Evolutionary conservation across 2,329 filamentous ascomycete genomes (phyloP), one percentile per base, ranked within the genome.

Genomic region (Penicillium rolfsii): DNA sequence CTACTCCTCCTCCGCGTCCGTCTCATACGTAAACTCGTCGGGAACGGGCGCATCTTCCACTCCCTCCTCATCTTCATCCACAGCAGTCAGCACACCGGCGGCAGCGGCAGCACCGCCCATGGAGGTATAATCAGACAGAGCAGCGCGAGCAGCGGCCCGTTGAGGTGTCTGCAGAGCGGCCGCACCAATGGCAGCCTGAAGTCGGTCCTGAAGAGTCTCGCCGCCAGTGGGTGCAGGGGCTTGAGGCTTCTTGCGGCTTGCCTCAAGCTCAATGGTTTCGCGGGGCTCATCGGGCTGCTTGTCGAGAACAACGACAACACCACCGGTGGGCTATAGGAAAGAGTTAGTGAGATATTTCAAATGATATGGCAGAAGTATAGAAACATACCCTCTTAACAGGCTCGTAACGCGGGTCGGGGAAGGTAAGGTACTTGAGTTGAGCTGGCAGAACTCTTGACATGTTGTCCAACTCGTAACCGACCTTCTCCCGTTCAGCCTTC

Each of bases 351-450:
- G 5, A 9, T 1, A 22, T 53, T 56, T 3, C 3, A 40, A 8
- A 7, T 4, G 38, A 52, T n/a, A 7, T 46, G 60, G 43, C 46
- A n/a, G 58, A 50, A 36, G 40, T 33, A 19, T 50, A 33, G 19
- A 55, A 58, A 77, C 83, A 76, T 80, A 94, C 91, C 87, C 96
- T 89, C 81, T 91, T 91, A 65, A 98, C 93, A 38, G 95, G 94
- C 83, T 91, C 91, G 79, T 97, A 99, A 69, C 96, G 89, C 49
- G 91, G 91, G 65, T 91, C 86, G 52, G 91, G 87, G 83, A 99
- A 97, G 77, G 88, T 96, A 73, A 99, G 91, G 77, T 94, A 97
- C 82, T 96, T 97, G 73, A 98, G 86, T 81, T 99, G 95, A 50
- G 87, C 87, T 1, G 93, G 95, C 52, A 99, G 86, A 38, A 99